These are phyloP conservation scores for Dendrobium nobile DNA, from an alignment of 106 monocot genomes.

Conservation along the genomic window DNA sequence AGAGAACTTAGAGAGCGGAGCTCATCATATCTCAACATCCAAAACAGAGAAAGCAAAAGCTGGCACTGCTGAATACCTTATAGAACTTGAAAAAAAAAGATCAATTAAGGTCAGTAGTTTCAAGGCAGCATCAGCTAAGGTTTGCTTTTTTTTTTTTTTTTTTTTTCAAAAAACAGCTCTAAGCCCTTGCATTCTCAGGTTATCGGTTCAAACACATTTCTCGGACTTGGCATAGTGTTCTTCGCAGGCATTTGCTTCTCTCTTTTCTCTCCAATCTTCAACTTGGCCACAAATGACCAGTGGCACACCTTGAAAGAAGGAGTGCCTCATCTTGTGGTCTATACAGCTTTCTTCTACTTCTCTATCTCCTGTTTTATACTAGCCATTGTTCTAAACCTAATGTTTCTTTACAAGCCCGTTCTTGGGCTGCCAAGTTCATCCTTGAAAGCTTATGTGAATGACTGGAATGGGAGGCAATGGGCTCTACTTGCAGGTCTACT, in stretches of 20 bases:
- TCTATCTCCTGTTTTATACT: slow-evolving; percentile 75
- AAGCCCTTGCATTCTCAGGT: slow-evolving; percentile 29
- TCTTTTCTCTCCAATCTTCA: slow-evolving; percentile 88
- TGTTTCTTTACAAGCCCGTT: slow-evolving; percentile 70
- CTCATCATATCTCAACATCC: slow-evolving; percentile 2
- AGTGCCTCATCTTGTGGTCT: slow-evolving; percentile 89
- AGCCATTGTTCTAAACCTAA: slow-evolving; percentile 60
- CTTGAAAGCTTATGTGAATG: slow-evolving; percentile 70
- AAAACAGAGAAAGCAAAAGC: slow-evolving; percentile 44
- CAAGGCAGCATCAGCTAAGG: too few relatives aligned
- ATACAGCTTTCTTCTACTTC: slow-evolving; percentile 98
- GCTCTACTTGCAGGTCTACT: slow-evolving; percentile 76
- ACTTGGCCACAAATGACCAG: slow-evolving; percentile 92
- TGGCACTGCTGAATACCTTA: slow-evolving; percentile 78
- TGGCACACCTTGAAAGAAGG: slow-evolving; percentile 89
- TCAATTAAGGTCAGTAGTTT: slow-evolving; percentile 67
- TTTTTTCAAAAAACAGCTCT: too few relatives aligned
- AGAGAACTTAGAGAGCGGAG: slow-evolving; percentile 48
- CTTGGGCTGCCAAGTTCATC: slow-evolving; percentile 78
- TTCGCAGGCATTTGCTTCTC: slow-evolving; percentile 84
- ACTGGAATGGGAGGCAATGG: slow-evolving; percentile 86
- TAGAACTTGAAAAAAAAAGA: slow-evolving; percentile 63
- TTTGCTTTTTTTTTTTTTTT: too few relatives aligned
- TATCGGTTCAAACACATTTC: slow-evolving; percentile 36
- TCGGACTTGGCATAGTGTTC: slow-evolving; percentile 68